These are phyloP conservation scores for Saccharomyces eubayanus DNA, from an alignment of 805 yeast species.

Conservation along the genomic window DNA sequence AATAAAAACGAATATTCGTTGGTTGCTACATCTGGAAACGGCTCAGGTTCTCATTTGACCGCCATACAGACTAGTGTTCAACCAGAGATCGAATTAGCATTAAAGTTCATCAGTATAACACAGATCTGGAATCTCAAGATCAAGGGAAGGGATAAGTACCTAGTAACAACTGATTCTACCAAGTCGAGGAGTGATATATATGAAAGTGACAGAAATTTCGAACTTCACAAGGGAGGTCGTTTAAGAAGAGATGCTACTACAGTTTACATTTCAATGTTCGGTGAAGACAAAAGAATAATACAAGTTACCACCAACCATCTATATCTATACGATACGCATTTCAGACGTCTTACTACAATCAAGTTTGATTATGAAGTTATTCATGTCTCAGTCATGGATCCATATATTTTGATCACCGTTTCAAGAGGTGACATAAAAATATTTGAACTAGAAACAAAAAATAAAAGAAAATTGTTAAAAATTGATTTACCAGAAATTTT, in stretches of 20 bases:
- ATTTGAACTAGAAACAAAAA: constrained; percentile 36
- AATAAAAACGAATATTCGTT: constrained; percentile 57
- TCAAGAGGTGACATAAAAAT: constrained; percentile 65
- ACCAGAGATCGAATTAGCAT: constrained; percentile 58
- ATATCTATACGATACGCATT: constrained; percentile 52
- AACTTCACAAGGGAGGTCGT: constrained; percentile 50
- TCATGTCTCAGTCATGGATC: constrained; percentile 54
- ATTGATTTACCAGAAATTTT: constrained; percentile 32
- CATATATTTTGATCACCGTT: constrained; percentile 53
- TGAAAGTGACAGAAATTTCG: constrained; percentile 52
- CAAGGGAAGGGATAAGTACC: constrained; percentile 42
- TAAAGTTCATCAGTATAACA: constrained; percentile 63
- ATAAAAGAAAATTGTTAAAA: constrained; percentile 30
- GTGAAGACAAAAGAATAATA: constrained; percentile 48
- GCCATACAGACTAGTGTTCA: constrained; percentile 60
- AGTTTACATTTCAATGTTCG: constrained; percentile 55
- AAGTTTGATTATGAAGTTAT: constrained; percentile 54
- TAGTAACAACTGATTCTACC: constrained; percentile 63
- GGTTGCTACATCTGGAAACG: constrained; percentile 62
- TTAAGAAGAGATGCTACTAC: constrained; percentile 59
- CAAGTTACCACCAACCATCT: constrained; percentile 68
- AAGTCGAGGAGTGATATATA: constrained; percentile 62
- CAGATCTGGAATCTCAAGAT: constrained; percentile 63
- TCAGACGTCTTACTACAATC: constrained; percentile 44
- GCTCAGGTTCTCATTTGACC: constrained; percentile 45